phyloP scores from a whole-genome alignment of 1,284 basidiomycete species.

The Irpex sp. region DNA sequence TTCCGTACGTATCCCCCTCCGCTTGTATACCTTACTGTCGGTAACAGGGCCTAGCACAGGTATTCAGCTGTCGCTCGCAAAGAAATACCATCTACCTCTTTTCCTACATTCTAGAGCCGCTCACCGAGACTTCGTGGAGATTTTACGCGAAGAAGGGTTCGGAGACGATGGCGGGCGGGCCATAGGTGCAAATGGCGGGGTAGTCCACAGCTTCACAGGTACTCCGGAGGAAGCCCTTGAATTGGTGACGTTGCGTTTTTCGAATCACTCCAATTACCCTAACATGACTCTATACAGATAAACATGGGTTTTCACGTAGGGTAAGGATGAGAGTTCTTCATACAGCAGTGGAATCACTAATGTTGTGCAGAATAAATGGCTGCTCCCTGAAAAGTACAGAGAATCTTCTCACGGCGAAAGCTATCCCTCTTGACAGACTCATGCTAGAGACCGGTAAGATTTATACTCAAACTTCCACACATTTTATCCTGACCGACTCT shows the following conservation, averaged over 20 bases:
- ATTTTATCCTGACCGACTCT: neutral
- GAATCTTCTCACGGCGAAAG: constrained; percentile 60
- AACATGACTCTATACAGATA: constrained; percentile 38
- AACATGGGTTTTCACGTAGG: constrained; percentile 71
- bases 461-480: neutral
- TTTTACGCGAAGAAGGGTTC: constrained; percentile 66
- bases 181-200: constrained; percentile 63
- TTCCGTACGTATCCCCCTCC: constrained; percentile 47
- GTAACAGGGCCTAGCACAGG: constrained; percentile 26
- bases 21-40: neutral
- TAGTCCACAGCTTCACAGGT: constrained; percentile 89
- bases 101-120: constrained; percentile 85
- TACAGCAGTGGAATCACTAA: neutral
- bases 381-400: constrained; percentile 82
- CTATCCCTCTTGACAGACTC: constrained; percentile 62
- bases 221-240: constrained; percentile 64
- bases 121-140: constrained; percentile 69
- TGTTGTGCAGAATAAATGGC: constrained; percentile 60
- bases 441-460: constrained; percentile 78
- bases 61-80: constrained; percentile 67
- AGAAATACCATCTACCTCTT: constrained; percentile 72
- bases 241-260: constrained; percentile 44
- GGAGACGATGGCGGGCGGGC: constrained; percentile 51
- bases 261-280: neutral
- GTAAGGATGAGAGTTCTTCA: constrained; percentile 21